Conservation (phyloP, 2,329 filamentous ascomycete species). For the Fusarium luffae region DNA sequence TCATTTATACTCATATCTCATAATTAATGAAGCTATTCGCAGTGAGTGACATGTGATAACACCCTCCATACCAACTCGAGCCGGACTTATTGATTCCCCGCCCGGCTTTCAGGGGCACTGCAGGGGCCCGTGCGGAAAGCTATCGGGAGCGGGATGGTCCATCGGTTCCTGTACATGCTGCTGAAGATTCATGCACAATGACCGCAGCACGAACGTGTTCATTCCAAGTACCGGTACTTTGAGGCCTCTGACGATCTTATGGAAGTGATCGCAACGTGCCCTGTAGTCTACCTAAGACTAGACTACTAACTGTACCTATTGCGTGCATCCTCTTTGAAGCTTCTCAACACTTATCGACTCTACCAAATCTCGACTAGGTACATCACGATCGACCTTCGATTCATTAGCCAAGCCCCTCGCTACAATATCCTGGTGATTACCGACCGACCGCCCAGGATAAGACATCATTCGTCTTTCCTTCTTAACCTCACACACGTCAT, state of each 20-base stretch:
- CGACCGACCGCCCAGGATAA: slow-evolving; percentile 7
- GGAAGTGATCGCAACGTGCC: slow-evolving; percentile 34
- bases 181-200: not conserved
- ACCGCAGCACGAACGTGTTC: not conserved
- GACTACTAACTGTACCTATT: not conserved
- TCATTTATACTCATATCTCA: not conserved
- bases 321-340: slow-evolving; percentile 35
- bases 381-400: slow-evolving; percentile 43
- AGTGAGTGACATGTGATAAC: slow-evolving; percentile 25
- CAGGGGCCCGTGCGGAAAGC: slow-evolving; percentile 32
- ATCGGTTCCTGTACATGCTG: slow-evolving; percentile 21
- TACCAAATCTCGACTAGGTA: slow-evolving; percentile 32
- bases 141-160: slow-evolving; percentile 27
- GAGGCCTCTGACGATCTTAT: slow-evolving; percentile 21
- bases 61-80: not conserved
- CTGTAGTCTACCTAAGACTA: slow-evolving; percentile 4
- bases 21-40: slow-evolving; percentile 14
- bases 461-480: slow-evolving; percentile 1
- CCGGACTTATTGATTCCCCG: slow-evolving; percentile 36
- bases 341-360: slow-evolving; percentile 40
- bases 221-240: slow-evolving; percentile 24
- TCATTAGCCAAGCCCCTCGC: slow-evolving; percentile 35
- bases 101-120: slow-evolving; percentile 34
- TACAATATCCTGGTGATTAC: slow-evolving; percentile 17
- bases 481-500: slow-evolving; percentile 24